Percentiles rank a stretch among this genome's conserved stretches.
Evolutionary conservation across 2,329 filamentous ascomycete species (phyloP).

Genomic region (Calonectria ilicicola): DNA sequence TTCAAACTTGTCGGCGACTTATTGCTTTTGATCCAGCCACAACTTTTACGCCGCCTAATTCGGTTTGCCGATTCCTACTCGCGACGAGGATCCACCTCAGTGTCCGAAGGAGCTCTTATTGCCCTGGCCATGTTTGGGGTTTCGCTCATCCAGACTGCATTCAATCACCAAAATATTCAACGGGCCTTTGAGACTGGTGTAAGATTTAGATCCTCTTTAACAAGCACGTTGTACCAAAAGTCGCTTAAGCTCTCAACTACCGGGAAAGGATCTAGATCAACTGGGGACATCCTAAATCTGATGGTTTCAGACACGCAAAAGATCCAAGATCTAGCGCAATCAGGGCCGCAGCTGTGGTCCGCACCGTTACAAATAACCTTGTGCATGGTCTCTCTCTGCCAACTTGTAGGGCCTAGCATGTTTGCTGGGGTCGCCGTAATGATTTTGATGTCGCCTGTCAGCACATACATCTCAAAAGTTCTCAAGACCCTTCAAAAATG

Average conservation of each 20-base stretch:
- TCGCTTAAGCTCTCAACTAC: background rate
- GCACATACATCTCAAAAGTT: background rate
- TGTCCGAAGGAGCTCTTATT: background rate
- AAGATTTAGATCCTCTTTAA: background rate
- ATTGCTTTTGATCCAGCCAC: background rate
- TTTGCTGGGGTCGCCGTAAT: slow-evolving; percentile 6
- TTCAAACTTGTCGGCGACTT: slow-evolving; percentile 1
- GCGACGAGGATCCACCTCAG: background rate
- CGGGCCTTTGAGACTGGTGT: background rate
- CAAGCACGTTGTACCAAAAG: background rate
- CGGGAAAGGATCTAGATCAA: background rate
- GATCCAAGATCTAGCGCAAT: background rate
- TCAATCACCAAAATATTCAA: slow-evolving; percentile 4
- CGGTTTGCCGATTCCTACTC: background rate
- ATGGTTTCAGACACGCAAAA: background rate
- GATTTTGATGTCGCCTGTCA: slow-evolving; percentile 1
- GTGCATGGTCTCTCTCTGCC: background rate
- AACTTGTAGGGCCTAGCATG: slow-evolving; percentile 3
- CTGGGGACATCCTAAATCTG: slow-evolving; percentile 5
- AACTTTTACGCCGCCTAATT: background rate
- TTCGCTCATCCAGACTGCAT: background rate
- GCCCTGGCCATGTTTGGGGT: slow-evolving; percentile 10
- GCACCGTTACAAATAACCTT: slow-evolving; percentile 3
- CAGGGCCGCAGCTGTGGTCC: background rate
- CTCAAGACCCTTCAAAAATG: background rate